Percentiles rank a stretch among this genome's conserved stretches.
Evolutionary conservation across 768 basidiomycete species (phyloP).

Genomic region (Tricholoma furcatifolium): DNA sequence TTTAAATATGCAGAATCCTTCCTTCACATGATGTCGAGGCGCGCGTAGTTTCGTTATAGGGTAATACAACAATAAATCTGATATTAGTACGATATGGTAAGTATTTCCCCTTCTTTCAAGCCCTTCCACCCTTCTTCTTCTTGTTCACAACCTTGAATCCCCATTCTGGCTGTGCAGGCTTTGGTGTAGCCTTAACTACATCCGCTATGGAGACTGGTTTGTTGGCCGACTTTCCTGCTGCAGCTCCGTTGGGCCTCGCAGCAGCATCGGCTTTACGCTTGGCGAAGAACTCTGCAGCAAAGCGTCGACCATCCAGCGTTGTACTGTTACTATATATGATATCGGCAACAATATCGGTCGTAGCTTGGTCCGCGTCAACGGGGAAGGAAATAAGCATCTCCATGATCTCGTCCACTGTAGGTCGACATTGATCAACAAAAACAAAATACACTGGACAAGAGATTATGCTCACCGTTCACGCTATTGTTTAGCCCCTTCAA

Average conservation of each 20-base stretch:
- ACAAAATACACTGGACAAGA: neutral
- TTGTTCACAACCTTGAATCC: slow-evolving; percentile 93
- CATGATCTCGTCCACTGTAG: slow-evolving; percentile 90
- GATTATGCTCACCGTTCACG: slow-evolving; percentile 56
- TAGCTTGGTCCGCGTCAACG: slow-evolving; percentile 79
- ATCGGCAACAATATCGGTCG: slow-evolving; percentile 91
- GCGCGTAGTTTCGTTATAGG: neutral
- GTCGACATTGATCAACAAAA: neutral
- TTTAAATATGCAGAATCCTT: no score
- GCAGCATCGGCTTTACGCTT: slow-evolving; percentile 83
- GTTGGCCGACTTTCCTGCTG: slow-evolving; percentile 33
- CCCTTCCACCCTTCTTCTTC: slow-evolving; percentile 82
- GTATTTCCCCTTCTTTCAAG: slow-evolving; percentile 29
- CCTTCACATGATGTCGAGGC: no score
- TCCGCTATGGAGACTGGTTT: slow-evolving; percentile 79
- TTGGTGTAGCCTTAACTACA: slow-evolving; percentile 88
- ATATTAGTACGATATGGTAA: slow-evolving; percentile 13
- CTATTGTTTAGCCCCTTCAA: slow-evolving; percentile 74
- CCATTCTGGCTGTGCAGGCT: slow-evolving; percentile 75
- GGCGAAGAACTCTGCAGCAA: slow-evolving; percentile 87
- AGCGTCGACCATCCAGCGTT: slow-evolving; percentile 92
- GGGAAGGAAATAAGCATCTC: slow-evolving; percentile 95
- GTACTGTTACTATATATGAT: slow-evolving; percentile 93
- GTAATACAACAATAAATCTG: slow-evolving; percentile 10
- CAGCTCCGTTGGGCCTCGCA: slow-evolving; percentile 40